Base-by-base conservation (phyloP, 2,329 filamentous ascomycete genomes). In the Drechslerella stenobrocha region DNA sequence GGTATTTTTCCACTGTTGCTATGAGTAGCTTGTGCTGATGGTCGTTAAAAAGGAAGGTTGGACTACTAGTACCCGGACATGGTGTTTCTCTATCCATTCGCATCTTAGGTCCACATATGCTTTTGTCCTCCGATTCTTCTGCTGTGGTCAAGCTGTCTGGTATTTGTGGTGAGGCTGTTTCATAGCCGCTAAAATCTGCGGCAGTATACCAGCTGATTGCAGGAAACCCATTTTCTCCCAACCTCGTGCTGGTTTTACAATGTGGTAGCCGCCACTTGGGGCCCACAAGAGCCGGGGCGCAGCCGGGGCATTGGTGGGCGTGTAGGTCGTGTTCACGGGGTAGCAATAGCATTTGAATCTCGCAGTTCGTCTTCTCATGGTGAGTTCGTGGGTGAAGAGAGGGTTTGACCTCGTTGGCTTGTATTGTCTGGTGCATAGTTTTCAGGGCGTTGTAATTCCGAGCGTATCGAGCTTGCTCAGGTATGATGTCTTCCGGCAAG, bases 141-240 rank as follows among this genome's bases (percentile, higher is more conserved):
- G 55, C 18, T 13, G n/a, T 20, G 40, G 44, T 24, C 2, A 56
- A 34, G 15, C 15, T n/a, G 2, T 51, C 3, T 18, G 55, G 44
- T 13, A 67, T 45, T 34, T 67, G 55, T n/a, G 60, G 24, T 8
- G 50, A 47, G 26, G 60, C 35, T 2, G 55, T 60, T 22, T 60
- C 45, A 26, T 67, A 67, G 11, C 60, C 50, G 18, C 63, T 55
- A 23, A 60, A 60, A 13, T 55, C 60, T 8, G 63, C 63, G n/a
- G 63, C 60, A 20, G 63, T 55, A n/a, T 67, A 67, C 63, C 63
- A 67, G 50, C 60, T 55, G 11, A 67, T 67, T 13, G 55, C 55
- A 11, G 60, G 55, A 26, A 60, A 67, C 15, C 60, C 55, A 7
- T 60, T 55, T 28, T 67, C 63, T 6, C 55, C 63, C 9, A 67